phyloP scores from a whole-genome alignment of 306 rosid genomes.

The Sphenostylis stenocarpa region DNA sequence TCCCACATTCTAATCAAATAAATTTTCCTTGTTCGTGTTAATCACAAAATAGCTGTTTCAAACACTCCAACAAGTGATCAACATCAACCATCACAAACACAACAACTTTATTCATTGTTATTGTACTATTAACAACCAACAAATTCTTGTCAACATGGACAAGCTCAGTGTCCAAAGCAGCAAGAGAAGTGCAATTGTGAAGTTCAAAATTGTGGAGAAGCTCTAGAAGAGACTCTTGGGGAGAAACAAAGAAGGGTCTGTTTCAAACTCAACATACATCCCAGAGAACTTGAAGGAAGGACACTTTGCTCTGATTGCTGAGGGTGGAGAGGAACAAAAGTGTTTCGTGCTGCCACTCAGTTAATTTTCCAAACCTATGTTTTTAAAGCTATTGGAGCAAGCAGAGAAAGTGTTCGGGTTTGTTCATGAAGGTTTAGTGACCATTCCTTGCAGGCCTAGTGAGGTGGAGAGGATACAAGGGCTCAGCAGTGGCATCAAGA shows the following conservation, averaged over 20 bases:
- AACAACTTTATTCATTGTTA: background rate
- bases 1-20: no score
- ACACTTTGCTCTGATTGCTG: constrained; percentile 73
- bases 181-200: constrained; percentile 45
- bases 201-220: constrained; percentile 60
- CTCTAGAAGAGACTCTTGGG: constrained; percentile 56
- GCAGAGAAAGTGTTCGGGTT: no score
- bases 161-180: constrained; percentile 22
- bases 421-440: constrained; percentile 68
- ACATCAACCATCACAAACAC: background rate
- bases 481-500: constrained; percentile 37
- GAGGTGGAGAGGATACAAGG: constrained; percentile 49
- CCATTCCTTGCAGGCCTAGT: constrained; percentile 64
- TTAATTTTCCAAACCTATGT: constrained; percentile 59
- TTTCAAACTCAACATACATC: background rate
- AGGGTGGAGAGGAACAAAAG: constrained; percentile 45
- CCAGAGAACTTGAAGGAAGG: no score
- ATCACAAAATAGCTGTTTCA: background rate
- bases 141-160: constrained; percentile 41
- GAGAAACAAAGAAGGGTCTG: constrained; percentile 26
- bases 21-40: no score
- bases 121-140: background rate
- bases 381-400: no score
- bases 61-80: background rate
- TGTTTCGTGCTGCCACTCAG: constrained; percentile 70